Conservation (phyloP, 2,329 filamentous ascomycete species). For the Aspergillus versicolor region DNA sequence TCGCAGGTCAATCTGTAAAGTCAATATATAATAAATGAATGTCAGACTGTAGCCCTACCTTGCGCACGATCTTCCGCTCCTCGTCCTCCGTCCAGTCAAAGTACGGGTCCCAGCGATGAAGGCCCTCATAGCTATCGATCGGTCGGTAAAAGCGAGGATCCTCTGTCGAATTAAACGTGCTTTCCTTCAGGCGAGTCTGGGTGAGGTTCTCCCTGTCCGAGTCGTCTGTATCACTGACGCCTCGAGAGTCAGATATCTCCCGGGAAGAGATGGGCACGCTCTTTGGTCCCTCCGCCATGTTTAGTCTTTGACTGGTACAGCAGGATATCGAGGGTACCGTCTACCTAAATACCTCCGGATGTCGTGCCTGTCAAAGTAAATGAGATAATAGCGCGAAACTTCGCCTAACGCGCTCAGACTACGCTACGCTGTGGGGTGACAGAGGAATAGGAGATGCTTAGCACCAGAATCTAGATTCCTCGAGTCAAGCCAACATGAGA, state of each 20-base stretch:
- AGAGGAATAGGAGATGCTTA: too few species aligned
- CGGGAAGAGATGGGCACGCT: background rate
- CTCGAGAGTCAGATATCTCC: background rate
- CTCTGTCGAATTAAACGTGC: slow-evolving; percentile 35
- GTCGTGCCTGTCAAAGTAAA: background rate
- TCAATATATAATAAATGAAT: background rate
- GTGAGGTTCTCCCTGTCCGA: background rate
- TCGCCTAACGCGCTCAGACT: background rate
- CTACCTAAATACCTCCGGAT: background rate
- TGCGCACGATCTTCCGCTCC: slow-evolving; percentile 40
- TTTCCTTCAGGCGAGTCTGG: background rate
- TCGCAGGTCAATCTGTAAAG: background rate
- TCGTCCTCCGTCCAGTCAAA: slow-evolving; percentile 46
- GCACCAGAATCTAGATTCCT: too few species aligned
- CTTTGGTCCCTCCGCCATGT: background rate
- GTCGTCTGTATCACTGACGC: background rate
- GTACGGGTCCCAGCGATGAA: slow-evolving; percentile 49
- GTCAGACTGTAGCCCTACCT: slow-evolving; percentile 24
- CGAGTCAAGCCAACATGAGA: too few species aligned
- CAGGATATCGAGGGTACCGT: too few species aligned
- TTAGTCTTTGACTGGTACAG: too few species aligned
- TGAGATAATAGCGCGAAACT: background rate
- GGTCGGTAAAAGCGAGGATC: slow-evolving; percentile 37
- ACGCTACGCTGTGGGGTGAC: background rate
- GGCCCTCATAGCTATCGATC: slow-evolving; percentile 46